A percentile compares a stretch with the other conserved stretches of the same genome.
These are phyloP conservation scores for Berkeleyomyces rouxiae DNA, from an alignment of 2,329 filamentous ascomycete genomes.

Conservation along the genomic window DNA sequence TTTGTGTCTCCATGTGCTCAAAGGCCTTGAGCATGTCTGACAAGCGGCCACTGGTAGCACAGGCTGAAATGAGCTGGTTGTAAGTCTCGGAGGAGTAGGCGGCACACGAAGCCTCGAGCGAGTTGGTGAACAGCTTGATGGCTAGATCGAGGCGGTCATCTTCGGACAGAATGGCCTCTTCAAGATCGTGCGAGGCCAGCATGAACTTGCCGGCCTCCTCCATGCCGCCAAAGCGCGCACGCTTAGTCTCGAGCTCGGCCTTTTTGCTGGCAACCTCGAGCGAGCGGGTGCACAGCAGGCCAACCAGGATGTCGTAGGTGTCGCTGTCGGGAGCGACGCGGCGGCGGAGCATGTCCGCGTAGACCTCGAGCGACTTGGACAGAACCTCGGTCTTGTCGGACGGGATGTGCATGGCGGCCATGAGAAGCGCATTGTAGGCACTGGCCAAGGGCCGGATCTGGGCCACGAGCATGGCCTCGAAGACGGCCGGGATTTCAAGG, in stretches of 20 bases:
- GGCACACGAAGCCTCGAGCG: constrained; percentile 43
- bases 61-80: constrained; percentile 69
- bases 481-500: constrained; percentile 76
- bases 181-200: constrained; percentile 73
- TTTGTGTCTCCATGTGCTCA: constrained; percentile 72
- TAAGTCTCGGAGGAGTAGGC: constrained; percentile 72
- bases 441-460: constrained; percentile 64
- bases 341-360: constrained; percentile 86
- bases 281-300: constrained; percentile 63
- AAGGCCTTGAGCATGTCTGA: constrained; percentile 84
- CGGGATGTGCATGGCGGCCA: constrained; percentile 70
- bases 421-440: constrained; percentile 83
- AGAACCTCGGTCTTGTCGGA: constrained; percentile 67
- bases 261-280: constrained; percentile 62
- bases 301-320: constrained; percentile 78
- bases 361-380: constrained; percentile 83
- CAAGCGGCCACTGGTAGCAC: constrained; percentile 63
- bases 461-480: constrained; percentile 75
- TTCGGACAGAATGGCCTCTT: constrained; percentile 70
- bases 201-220: constrained; percentile 74
- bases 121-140: constrained; percentile 68
- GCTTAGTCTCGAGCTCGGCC: constrained; percentile 60
- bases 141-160: constrained; percentile 78
- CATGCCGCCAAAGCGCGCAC: constrained; percentile 70
- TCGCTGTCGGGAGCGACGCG: constrained; percentile 65